Evolutionary conservation across 73 alveolate species (phyloP).

Genomic region (Paramecium biaurelia): DNA sequence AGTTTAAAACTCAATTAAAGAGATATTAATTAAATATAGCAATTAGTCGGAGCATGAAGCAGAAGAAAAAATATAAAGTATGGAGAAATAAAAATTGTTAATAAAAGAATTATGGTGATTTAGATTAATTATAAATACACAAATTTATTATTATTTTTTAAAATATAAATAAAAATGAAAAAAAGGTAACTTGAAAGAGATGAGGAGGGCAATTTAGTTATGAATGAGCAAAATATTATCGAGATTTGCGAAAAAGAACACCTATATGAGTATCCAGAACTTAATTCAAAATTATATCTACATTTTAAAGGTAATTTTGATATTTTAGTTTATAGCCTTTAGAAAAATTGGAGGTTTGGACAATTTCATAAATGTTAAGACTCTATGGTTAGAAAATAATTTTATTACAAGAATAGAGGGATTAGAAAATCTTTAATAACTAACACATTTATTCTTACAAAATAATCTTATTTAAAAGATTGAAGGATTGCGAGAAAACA

Average conservation of each 20-base stretch:
- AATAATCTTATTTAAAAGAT: conserved; percentile 87
- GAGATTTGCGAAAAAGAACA: conserved; percentile 40
- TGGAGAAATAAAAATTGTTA: conserved; percentile 70
- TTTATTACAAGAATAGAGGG: conserved; percentile 90
- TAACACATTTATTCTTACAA: conserved; percentile 81
- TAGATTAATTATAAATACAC: neutral
- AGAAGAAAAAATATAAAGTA: conserved; percentile 31
- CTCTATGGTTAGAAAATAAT: conserved; percentile 91
- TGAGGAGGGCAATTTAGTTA: conserved; percentile 55
- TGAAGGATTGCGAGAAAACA: conserved; percentile 73
- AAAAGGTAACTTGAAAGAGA: conserved; percentile 55
- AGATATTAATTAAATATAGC: conserved; percentile 56
- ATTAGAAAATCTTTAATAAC: conserved; percentile 71
- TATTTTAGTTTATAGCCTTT: neutral
- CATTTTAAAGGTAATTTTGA: conserved; percentile 78
- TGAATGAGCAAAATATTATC: conserved; percentile 51
- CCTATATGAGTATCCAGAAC: conserved; percentile 75
- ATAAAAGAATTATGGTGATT: conserved; percentile 83
- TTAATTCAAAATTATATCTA: conserved; percentile 91
- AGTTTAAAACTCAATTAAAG: conserved; percentile 62
- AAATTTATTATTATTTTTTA: neutral
- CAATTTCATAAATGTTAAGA: conserved; percentile 78
- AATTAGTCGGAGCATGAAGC: conserved; percentile 44
- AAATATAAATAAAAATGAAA: neutral
- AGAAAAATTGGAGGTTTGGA: conserved; percentile 89